Evolutionary conservation across 352 stramenopile genomes (phyloP).

Genomic region (Phytophthora nicotianae): DNA sequence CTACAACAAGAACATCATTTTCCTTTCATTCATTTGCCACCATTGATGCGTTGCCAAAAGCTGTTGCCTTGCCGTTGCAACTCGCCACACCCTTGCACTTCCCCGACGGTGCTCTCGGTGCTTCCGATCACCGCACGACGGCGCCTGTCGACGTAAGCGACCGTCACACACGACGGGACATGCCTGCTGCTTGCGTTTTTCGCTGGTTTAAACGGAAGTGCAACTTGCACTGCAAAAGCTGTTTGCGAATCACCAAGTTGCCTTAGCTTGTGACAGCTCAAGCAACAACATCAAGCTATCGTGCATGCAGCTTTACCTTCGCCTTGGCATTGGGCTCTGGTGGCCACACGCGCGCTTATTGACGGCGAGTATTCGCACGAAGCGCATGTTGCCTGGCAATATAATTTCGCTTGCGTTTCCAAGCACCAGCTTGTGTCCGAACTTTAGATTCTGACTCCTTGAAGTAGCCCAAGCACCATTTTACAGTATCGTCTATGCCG

Average conservation of each 20-base stretch:
- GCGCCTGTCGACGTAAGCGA: conserved; percentile 15
- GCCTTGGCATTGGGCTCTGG: background rate
- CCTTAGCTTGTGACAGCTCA: background rate
- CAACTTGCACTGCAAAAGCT: conserved; percentile 21
- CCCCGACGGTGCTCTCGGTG: conserved; percentile 6
- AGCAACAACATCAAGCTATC: no score
- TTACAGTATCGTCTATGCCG: conserved; percentile 24
- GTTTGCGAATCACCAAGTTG: conserved; percentile 15
- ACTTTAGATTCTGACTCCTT: conserved; percentile 11
- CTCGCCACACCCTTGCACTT: conserved; percentile 3
- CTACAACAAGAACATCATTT: conserved; percentile 1
- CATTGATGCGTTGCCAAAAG: background rate
- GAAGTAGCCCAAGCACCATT: conserved; percentile 26
- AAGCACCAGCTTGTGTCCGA: conserved; percentile 10
- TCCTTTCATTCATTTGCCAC: background rate
- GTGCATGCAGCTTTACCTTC: background rate
- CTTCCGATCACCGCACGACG: conserved; percentile 12
- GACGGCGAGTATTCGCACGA: background rate
- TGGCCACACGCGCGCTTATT: conserved; percentile 4
- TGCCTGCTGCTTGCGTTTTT: conserved; percentile 14
- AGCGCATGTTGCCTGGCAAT: conserved; percentile 13
- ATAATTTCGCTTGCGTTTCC: conserved; percentile 19
- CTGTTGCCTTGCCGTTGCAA: background rate
- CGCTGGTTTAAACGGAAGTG: conserved; percentile 14
- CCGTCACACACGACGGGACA: conserved; percentile 16